These are phyloP conservation scores for Eimeria brunetti DNA, from an alignment of 169 alveolate genomes.

Conservation along the genomic window DNA sequence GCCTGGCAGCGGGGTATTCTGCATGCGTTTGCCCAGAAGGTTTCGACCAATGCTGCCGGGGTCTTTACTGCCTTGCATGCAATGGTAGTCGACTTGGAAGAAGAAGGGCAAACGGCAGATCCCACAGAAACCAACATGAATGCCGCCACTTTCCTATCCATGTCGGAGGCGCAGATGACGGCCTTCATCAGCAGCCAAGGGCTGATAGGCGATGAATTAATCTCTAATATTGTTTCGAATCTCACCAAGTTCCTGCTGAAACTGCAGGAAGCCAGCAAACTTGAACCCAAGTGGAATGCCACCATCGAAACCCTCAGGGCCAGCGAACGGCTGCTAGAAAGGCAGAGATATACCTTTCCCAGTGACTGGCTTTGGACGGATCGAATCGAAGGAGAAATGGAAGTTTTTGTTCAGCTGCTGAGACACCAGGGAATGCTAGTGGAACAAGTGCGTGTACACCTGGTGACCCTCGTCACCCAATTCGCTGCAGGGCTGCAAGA, in stretches of 20 bases:
- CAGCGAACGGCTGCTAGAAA: conserved; percentile 93
- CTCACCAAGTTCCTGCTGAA: conserved; percentile 93
- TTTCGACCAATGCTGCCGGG: conserved; percentile 84
- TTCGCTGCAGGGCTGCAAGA: conserved; percentile 55
- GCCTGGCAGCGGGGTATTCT: conserved; percentile 97
- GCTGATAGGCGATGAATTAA: conserved; percentile 84
- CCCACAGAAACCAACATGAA: conserved; percentile 77
- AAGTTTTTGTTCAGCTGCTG: conserved; percentile 89
- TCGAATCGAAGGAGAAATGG: conserved; percentile 96
- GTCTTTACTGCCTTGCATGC: conserved; percentile 85
- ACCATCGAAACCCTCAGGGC: conserved; percentile 92
- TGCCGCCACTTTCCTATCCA: conserved; percentile 85
- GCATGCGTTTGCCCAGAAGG: conserved; percentile 94
- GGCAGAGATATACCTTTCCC: conserved; percentile 95
- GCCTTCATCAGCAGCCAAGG: conserved; percentile 86
- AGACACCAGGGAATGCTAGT: conserved; percentile 79
- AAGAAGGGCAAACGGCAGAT: conserved; percentile 82
- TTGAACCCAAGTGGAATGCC: conserved; percentile 91
- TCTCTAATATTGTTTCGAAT: conserved; percentile 85
- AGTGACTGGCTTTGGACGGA: conserved; percentile 95
- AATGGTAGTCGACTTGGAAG: conserved; percentile 83
- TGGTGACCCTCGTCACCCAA: conserved; percentile 59
- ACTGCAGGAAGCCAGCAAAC: conserved; percentile 92
- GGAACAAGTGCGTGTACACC: conserved; percentile 54
- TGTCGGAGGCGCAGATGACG: conserved; percentile 85